Conservation (phyloP, 257 asterid species). For the Ehretia macrophylla region DNA sequence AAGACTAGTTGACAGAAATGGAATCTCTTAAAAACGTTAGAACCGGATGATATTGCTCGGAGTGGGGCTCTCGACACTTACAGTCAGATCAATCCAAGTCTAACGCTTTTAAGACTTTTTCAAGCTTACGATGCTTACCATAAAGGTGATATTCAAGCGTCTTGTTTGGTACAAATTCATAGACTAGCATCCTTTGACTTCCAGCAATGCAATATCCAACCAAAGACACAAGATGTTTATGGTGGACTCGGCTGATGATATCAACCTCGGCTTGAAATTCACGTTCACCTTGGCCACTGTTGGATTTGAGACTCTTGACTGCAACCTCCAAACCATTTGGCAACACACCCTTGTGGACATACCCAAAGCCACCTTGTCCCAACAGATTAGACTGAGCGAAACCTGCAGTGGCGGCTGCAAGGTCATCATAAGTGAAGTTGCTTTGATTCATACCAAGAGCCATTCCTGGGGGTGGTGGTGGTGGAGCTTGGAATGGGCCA, state of each 20-base stretch:
- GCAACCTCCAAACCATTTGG: conserved; percentile 55
- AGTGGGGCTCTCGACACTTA: no score
- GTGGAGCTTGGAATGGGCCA: conserved; percentile 38
- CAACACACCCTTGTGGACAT: conserved; percentile 50
- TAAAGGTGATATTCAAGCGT: conserved; percentile 57
- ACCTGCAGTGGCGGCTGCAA: conserved; percentile 45
- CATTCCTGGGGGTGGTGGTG: conserved; percentile 41
- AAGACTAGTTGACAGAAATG: no score
- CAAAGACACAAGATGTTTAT: conserved; percentile 55
- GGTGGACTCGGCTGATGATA: conserved; percentile 59
- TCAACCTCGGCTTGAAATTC: conserved; percentile 69
- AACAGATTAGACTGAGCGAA: conserved; percentile 30
- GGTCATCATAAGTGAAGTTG: conserved; percentile 44
- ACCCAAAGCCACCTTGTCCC: conserved; percentile 69
- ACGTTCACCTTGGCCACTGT: conserved; percentile 64
- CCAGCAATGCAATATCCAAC: conserved; percentile 63
- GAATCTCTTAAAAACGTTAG: no score
- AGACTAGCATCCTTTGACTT: conserved; percentile 50
- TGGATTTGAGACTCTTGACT: conserved; percentile 46
- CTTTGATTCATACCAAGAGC: conserved; percentile 48
- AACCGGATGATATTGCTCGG: no score
- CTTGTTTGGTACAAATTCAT: conserved; percentile 52
- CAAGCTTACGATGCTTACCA: conserved; percentile 28
- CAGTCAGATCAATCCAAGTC: no score
- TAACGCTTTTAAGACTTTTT: no score